phyloP scores from a whole-genome alignment of 306 rosid genomes.

The Cajanus cajan region DNA sequence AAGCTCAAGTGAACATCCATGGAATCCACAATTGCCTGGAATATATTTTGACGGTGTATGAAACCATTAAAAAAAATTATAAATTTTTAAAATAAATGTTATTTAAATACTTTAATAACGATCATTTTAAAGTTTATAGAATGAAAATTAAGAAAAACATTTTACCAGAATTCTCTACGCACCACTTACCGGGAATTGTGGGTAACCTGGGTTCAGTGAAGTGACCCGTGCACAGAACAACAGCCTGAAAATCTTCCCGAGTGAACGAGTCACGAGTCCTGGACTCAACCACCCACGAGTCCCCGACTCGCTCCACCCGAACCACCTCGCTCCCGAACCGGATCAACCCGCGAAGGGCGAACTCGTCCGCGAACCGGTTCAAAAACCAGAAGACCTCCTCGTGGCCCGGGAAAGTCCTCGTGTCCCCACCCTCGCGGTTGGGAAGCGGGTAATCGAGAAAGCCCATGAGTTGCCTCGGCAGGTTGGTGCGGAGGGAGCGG shows the following conservation, averaged over 20 bases:
- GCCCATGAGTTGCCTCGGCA: slow-evolving; percentile 32
- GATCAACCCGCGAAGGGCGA: not conserved
- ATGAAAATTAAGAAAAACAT: no score
- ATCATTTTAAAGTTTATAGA: no score
- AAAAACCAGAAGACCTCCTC: slow-evolving; percentile 33
- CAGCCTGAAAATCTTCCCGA: slow-evolving; percentile 26
- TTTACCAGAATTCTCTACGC: not conserved
- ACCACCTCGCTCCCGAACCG: slow-evolving; percentile 26
- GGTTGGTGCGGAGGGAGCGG: slow-evolving; percentile 18
- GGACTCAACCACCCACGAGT: slow-evolving; percentile 23
- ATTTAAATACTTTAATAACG: no score
- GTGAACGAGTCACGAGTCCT: not conserved
- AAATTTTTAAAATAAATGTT: no score
- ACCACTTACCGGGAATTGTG: slow-evolving; percentile 32
- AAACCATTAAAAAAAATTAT: no score
- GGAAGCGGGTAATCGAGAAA: slow-evolving; percentile 26
- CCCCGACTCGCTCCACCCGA: slow-evolving; percentile 1
- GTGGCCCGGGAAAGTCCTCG: slow-evolving; percentile 30
- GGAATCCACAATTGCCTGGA: no score
- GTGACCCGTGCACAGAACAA: slow-evolving; percentile 38
- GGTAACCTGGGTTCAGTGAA: slow-evolving; percentile 36
- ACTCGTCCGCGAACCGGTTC: slow-evolving; percentile 1
- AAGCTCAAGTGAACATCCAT: no score
- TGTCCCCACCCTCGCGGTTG: not conserved
- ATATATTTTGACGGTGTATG: no score